A percentile compares a stretch with the other conserved stretches of the same genome.
Evolutionary conservation across 2,329 filamentous ascomycete genomes (phyloP).

Genomic region (Verticillium nubilum): DNA sequence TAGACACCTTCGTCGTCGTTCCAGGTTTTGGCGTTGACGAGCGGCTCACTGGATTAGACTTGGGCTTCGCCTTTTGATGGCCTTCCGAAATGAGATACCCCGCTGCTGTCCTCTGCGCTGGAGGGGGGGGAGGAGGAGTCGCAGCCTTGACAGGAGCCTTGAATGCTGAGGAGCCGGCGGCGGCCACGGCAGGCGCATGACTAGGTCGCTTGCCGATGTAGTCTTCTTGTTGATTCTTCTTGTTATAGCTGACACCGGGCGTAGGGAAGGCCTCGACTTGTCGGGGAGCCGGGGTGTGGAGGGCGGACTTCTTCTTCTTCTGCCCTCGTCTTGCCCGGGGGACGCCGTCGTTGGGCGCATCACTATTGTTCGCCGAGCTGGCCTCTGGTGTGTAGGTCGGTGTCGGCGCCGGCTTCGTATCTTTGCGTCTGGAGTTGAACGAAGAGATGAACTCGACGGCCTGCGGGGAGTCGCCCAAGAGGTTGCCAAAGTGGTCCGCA

Average conservation of each 20-base stretch:
- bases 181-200: constrained; percentile 30
- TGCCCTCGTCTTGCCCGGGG: constrained; percentile 42
- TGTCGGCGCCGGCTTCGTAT: constrained; percentile 16
- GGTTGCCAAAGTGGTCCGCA: constrained; percentile 77
- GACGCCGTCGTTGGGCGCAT: constrained; percentile 29
- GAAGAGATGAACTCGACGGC: constrained; percentile 71
- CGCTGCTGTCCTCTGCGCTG: constrained; percentile 58
- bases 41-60: constrained; percentile 44
- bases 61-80: constrained; percentile 52
- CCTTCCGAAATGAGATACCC: constrained; percentile 80
- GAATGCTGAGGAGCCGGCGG: constrained; percentile 19
- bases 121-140: constrained; percentile 10
- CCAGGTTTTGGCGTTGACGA: constrained; percentile 49
- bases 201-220: constrained; percentile 58
- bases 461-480: constrained; percentile 80
- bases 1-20: constrained; percentile 57
- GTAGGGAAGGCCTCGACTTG: constrained; percentile 59
- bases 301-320: constrained; percentile 53
- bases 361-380: background rate
- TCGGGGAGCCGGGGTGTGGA: constrained; percentile 61
- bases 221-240: constrained; percentile 63
- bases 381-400: background rate
- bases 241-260: constrained; percentile 65
- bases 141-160: constrained; percentile 13
- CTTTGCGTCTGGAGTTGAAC: constrained; percentile 65